A percentile compares a stretch with the other conserved stretches of the same genome.
These are phyloP conservation scores for Favolaschia claudopus DNA, from an alignment of 768 basidiomycete species.

Conservation along the genomic window DNA sequence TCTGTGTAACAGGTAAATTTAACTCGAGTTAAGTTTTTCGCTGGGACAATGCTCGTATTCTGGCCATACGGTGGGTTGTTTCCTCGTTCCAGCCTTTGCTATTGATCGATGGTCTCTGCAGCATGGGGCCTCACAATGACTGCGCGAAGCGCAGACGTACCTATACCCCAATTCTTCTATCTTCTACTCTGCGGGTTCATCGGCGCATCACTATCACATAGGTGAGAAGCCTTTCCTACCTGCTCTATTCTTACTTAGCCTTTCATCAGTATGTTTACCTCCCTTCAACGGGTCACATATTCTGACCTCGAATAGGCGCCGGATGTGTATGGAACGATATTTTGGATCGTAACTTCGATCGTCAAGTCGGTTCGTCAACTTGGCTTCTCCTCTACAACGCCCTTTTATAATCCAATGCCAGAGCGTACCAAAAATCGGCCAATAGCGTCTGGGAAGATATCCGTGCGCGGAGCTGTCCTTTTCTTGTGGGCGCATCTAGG, in stretches of 20 bases:
- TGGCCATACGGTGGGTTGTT: slow-evolving; percentile 30
- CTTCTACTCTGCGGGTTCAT: slow-evolving; percentile 22
- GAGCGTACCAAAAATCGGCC: slow-evolving; percentile 43
- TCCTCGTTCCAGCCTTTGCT: not conserved
- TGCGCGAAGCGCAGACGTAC: slow-evolving; percentile 19
- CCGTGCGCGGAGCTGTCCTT: slow-evolving; percentile 32
- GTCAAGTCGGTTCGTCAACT: slow-evolving; percentile 35
- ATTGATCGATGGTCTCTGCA: slow-evolving; percentile 1
- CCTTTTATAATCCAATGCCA: not conserved
- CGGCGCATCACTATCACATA: slow-evolving; percentile 32
- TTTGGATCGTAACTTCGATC: slow-evolving; percentile 38
- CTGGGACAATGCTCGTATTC: slow-evolving; percentile 32
- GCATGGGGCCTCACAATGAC: slow-evolving; percentile 34
- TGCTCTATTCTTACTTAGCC: not conserved
- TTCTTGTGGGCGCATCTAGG: slow-evolving; percentile 33
- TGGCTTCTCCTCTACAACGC: not conserved
- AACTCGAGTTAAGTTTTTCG: slow-evolving; percentile 26
- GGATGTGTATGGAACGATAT: slow-evolving; percentile 39
- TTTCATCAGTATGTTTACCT: not conserved
- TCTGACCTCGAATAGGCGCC: slow-evolving; percentile 11
- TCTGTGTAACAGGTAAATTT: slow-evolving; percentile 22
- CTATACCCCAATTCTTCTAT: slow-evolving; percentile 15
- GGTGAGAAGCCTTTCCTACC: slow-evolving; percentile 23
- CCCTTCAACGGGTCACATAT: not conserved
- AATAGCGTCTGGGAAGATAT: slow-evolving; percentile 36